Percentiles rank a stretch among this genome's conserved stretches.
These are phyloP conservation scores for Roridomyces roridus DNA, from an alignment of 768 basidiomycete species.

Conservation along the genomic window DNA sequence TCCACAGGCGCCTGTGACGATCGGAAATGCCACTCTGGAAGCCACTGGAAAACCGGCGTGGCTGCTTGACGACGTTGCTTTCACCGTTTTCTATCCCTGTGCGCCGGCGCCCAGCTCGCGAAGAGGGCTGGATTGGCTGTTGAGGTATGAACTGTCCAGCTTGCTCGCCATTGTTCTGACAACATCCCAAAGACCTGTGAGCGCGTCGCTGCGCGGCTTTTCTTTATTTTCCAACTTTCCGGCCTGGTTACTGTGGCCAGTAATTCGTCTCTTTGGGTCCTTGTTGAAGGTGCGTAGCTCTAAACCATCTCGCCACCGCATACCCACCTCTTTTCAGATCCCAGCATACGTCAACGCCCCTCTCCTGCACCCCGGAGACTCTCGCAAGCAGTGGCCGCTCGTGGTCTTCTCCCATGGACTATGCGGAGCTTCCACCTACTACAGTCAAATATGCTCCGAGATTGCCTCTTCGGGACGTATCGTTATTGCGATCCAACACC, in stretches of 20 bases:
- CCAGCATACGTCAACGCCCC: conserved; percentile 64
- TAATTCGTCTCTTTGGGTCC: conserved; percentile 57
- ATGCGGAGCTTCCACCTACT: conserved; percentile 73
- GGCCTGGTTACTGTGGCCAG: conserved; percentile 52
- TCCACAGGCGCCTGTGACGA: conserved; percentile 43
- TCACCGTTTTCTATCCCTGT: conserved; percentile 67
- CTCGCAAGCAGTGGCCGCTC: conserved; percentile 67
- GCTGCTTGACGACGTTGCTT: conserved; percentile 64
- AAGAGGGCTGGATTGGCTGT: conserved; percentile 61
- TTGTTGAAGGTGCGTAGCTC: conserved; percentile 48
- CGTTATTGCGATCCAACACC: conserved; percentile 83
- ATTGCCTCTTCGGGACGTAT: conserved; percentile 82
- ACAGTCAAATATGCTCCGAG: conserved; percentile 76
- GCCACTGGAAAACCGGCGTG: conserved; percentile 48
- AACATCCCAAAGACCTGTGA: conserved; percentile 44
- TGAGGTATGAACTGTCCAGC: conserved; percentile 46
- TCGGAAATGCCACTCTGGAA: conserved; percentile 49
- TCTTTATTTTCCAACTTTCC: conserved; percentile 55
- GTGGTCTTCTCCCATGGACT: conserved; percentile 89
- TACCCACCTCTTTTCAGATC: conserved; percentile 42
- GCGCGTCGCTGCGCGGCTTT: conserved; percentile 54
- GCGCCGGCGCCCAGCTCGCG: conserved; percentile 41
- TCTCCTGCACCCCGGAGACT: conserved; percentile 46
- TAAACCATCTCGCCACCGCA: not conserved
- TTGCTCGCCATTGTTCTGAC: not conserved